Evolutionary conservation across 768 basidiomycete species (phyloP).

Genomic region (Lentinula detonsa): DNA sequence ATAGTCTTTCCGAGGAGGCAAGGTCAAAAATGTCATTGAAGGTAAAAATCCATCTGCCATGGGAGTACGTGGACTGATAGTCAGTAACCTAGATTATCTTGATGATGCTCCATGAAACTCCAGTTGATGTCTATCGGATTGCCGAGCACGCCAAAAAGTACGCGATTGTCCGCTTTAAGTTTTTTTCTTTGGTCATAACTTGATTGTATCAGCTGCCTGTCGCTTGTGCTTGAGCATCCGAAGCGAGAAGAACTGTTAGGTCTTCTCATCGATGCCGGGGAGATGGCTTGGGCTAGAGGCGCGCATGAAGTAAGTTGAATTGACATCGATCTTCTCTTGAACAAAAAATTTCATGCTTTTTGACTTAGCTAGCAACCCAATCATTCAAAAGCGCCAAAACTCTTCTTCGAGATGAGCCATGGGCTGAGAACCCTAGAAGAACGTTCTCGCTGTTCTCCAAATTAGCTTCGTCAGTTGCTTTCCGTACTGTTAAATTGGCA

Average conservation of each 20-base stretch:
- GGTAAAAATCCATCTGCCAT: conserved; percentile 25
- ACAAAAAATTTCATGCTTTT: background rate
- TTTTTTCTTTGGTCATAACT: background rate
- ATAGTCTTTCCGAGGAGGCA: conserved; percentile 35
- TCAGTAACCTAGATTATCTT: conserved; percentile 47
- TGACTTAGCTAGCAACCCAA: conserved; percentile 48
- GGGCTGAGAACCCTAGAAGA: conserved; percentile 36
- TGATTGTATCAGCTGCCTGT: conserved; percentile 42
- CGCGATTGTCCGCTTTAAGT: conserved; percentile 5
- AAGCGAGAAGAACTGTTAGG: conserved; percentile 56
- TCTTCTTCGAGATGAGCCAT: conserved; percentile 48
- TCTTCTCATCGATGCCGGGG: conserved; percentile 61
- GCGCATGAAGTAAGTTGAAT: conserved; percentile 56
- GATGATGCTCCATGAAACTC: conserved; percentile 62
- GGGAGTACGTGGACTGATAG: conserved; percentile 4
- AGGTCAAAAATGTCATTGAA: conserved; percentile 66
- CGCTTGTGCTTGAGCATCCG: conserved; percentile 52
- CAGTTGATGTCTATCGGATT: conserved; percentile 60
- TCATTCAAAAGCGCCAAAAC: conserved; percentile 55
- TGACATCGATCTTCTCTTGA: background rate
- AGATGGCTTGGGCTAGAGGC: conserved; percentile 65
- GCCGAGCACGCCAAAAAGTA: conserved; percentile 66
- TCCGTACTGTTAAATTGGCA: background rate
- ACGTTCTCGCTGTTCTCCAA: conserved; percentile 51
- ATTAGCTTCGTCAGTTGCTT: conserved; percentile 51